Base-by-base conservation (phyloP, 2,329 filamentous ascomycete genomes). In the Mycosphaerelloides madeirae region DNA sequence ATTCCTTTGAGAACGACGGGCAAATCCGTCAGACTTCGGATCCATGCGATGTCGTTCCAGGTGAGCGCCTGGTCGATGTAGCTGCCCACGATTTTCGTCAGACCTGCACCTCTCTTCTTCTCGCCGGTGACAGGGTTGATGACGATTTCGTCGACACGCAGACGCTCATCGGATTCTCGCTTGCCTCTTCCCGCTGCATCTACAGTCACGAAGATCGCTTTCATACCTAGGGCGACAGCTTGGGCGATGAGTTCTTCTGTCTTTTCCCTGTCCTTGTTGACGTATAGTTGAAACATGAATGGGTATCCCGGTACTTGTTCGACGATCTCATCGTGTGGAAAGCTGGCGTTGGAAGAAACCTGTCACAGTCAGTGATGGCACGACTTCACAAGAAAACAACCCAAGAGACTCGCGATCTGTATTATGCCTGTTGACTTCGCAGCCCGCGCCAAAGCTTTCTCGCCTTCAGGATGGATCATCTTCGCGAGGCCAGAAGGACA, bases 251-350 rank as follows among this genome's bases (percentile, higher is more conserved):
- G 61, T 1, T 65, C 64, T 46, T 73, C 73, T 12, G 77, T 75
- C 41, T 77, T 75, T 7, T 58, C 44, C 0, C 77, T 69, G 46
- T 80, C 68, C 50, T 74, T 75, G 61, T 82, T 75, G 39, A 83
- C 76, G 55, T 83, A 84, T 7, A 84, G 68, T 58, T 83, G 80
- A 58, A 81, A 80, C 66, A 80, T 78, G 43, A 74, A 63, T 2
- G 61, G 64, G 32, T 61, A 57, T 15, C 49, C 43, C 3, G 53
- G 49, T 41, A 48, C 52, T 18, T 53, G 40, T 2, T 50, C 41
- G 14, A 63, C 38, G 37, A 65, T 62, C 20, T 64, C 61, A 6
- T 49, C 47, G 16, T 60, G 41, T 11, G 60, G 61, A 44, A 58
- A 61, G 14, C 52, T 57, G 2, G 61, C 59, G 36, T 61, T 64